These are phyloP conservation scores for Haplosporangium sp. DNA, from an alignment of 371 early-diverging fungal genomes.

Conservation along the genomic window DNA sequence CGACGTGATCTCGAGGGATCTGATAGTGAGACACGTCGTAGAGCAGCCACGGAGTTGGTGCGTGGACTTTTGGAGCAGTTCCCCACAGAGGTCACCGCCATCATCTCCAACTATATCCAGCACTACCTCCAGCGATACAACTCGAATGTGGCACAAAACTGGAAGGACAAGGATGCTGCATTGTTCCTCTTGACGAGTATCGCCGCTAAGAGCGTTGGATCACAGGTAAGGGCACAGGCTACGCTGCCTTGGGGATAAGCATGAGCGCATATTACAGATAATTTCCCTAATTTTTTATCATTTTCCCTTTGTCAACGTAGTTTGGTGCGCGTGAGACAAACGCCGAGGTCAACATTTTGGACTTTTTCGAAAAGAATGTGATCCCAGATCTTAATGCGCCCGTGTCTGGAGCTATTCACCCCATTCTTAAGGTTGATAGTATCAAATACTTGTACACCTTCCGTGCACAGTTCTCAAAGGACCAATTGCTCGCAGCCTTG, in stretches of 20 bases:
- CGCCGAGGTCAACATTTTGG: conserved; percentile 79
- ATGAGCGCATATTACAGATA: not conserved
- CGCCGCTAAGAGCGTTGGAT: conserved; percentile 72
- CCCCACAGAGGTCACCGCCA: conserved; percentile 82
- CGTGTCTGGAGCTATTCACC: conserved; percentile 74
- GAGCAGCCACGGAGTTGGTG: conserved; percentile 92
- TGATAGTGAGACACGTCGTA: conserved; percentile 91
- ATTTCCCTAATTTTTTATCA: not conserved
- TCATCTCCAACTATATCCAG: conserved; percentile 81
- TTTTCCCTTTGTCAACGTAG: conserved; percentile 34
- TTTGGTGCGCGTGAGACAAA: conserved; percentile 87
- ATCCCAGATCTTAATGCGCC: conserved; percentile 83
- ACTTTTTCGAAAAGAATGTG: conserved; percentile 86
- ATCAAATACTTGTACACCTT: conserved; percentile 94
- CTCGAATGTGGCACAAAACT: conserved; percentile 76
- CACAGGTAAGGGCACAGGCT: conserved; percentile 56
- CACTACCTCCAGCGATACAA: conserved; percentile 81
- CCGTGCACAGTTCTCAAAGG: conserved; percentile 89
- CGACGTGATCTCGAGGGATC: conserved; percentile 94
- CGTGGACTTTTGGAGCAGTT: conserved; percentile 92
- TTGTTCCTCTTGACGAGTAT: conserved; percentile 91
- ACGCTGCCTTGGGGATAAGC: not conserved
- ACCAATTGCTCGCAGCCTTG: conserved; percentile 78
- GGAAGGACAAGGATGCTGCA: conserved; percentile 97
- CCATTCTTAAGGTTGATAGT: conserved; percentile 94